Percentiles rank a stretch among this genome's conserved stretches.
phyloP scores from a whole-genome alignment of 2,329 filamentous ascomycete species.

The Pseudopithomyces chartarum region DNA sequence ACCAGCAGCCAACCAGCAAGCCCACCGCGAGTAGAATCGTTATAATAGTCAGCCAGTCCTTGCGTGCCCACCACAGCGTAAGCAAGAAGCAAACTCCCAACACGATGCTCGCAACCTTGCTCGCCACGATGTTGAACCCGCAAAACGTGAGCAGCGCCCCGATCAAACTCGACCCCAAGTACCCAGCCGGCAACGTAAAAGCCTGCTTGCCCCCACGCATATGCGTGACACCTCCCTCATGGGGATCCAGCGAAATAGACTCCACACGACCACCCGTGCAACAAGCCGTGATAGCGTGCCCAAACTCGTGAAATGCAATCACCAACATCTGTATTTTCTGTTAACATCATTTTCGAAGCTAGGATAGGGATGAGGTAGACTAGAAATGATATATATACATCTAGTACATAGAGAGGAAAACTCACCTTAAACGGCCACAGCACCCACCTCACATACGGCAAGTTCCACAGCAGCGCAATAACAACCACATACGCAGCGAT shows the following conservation, averaged over 20 bases:
- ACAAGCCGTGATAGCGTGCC: conserved; percentile 74
- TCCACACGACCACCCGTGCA: conserved; percentile 76
- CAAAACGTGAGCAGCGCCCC: conserved; percentile 79
- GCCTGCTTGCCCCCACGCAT: conserved; percentile 74
- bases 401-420: neutral
- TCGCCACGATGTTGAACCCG: conserved; percentile 80
- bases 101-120: conserved; percentile 76
- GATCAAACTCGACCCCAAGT: conserved; percentile 77
- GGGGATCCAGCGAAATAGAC: conserved; percentile 74
- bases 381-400: neutral
- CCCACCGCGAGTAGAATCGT: conserved; percentile 74
- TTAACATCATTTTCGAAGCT: neutral
- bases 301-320: conserved; percentile 81
- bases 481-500: conserved; percentile 73
- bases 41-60: conserved; percentile 76
- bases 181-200: conserved; percentile 76
- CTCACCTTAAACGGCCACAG: conserved; percentile 80
- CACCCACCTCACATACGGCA: conserved; percentile 74
- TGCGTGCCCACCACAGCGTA: conserved; percentile 81
- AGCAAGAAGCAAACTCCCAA: conserved; percentile 75
- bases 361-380: neutral
- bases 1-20: conserved; percentile 76
- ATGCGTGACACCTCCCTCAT: conserved; percentile 78
- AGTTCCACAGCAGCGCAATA: conserved; percentile 79
- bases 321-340: conserved; percentile 68